Conservation (phyloP, 116 monocot genomes). For the Trichopus zeylanicus region DNA sequence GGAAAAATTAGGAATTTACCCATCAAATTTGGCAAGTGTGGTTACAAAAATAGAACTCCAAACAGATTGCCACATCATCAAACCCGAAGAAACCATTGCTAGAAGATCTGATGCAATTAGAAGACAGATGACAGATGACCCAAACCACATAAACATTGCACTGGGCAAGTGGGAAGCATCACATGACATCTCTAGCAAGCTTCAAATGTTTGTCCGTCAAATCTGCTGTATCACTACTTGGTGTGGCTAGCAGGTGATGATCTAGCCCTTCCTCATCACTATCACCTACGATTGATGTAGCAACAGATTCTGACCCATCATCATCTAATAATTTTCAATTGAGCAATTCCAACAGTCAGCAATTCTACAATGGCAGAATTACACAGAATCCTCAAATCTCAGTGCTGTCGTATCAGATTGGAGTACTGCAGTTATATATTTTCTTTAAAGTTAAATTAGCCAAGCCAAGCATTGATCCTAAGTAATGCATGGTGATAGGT, state of each 20-base stretch:
- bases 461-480: too few relatives aligned
- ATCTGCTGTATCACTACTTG: conserved; percentile 9
- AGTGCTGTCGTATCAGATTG: not conserved
- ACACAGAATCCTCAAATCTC: not conserved
- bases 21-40: too few relatives aligned
- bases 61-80: too few relatives aligned
- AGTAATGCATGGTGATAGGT: too few relatives aligned
- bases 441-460: too few relatives aligned
- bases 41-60: too few relatives aligned
- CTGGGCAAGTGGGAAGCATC: conserved; percentile 1
- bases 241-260: conserved; percentile 33
- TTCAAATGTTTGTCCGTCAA: conserved; percentile 24
- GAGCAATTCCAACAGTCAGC: not conserved
- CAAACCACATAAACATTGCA: too few relatives aligned
- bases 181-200: conserved; percentile 30
- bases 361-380: not conserved
- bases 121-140: too few relatives aligned
- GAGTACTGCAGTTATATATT: too few relatives aligned
- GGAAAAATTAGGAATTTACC: too few relatives aligned
- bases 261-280: conserved; percentile 57
- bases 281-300: conserved; percentile 26
- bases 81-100: too few relatives aligned
- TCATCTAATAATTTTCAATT: conserved; percentile 12
- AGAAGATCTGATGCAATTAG: too few relatives aligned
- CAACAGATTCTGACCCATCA: conserved; percentile 50